Evolutionary conservation across 495 filamentous ascomycete species (phyloP), one percentile per base, ranked within the genome.

Genomic region (Neurospora africana): DNA sequence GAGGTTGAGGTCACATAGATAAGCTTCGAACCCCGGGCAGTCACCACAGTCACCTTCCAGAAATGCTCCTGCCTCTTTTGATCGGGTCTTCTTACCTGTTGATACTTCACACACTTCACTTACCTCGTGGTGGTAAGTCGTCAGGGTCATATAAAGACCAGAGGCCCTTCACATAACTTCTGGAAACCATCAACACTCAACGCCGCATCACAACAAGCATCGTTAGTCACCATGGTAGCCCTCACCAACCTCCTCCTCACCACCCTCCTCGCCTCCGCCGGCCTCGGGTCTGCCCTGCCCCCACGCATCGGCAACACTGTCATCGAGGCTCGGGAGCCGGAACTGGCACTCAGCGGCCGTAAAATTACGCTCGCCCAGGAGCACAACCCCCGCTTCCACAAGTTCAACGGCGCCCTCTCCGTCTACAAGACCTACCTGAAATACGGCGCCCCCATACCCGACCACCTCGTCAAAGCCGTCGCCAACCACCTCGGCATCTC

Each of bases 401-500:
- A 81, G 53, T 79, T 77, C 68, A 82, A 88, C 74, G 87, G 88
- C 30, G 85, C 85, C 7, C 76, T 82, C 36, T 86, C 87, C 40
- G 76, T 91, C 35, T 82, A 84, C 72, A 89, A 84, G 77, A 86
- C 89, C 40, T 90, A 90, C 78, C 78, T 84, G 74, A 91, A 91
- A 74, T 91, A 85, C 76, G 84, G 87, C 73, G 83, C 84, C 36
- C 70, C 79, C 9, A 68, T 80, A 3, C 81, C 83, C 5, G 76
- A 77, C 13, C 75, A 79, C 43, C 78, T 86, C 58, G 38, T 74
- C 71, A 71, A 75, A 69, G 80, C 83, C 53, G 82, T 87, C 30
- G 75, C 68, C 76, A 15, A 8, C 13, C 27, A 33, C 27, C 23
- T 65, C 7, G 53, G 53, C 53, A 36, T 70, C 15, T 21, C 37